A percentile compares a stretch with the other conserved stretches of the same genome.
Conservation (phyloP, 2,329 filamentous ascomycete genomes). For the Nigrospora osmanthi region DNA sequence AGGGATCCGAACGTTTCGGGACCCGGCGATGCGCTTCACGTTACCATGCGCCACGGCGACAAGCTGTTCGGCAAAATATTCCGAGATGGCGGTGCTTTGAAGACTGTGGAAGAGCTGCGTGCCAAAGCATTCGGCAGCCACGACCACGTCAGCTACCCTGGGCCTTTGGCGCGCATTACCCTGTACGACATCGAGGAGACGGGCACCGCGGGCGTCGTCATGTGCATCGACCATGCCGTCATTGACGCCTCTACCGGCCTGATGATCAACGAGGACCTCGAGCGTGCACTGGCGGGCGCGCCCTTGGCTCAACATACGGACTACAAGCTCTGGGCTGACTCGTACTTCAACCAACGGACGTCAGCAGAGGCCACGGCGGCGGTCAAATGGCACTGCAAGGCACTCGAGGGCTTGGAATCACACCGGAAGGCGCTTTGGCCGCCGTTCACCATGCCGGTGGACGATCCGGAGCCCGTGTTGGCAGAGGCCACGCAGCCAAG, state of each 20-base stretch:
- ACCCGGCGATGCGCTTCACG: too few relatives aligned
- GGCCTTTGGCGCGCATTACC: not conserved
- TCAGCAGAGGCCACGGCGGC: constrained; percentile 4
- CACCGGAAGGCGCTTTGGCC: constrained; percentile 1
- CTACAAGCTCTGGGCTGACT: constrained; percentile 10
- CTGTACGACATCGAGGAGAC: constrained; percentile 3
- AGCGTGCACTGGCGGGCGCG: not conserved
- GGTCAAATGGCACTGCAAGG: constrained; percentile 6
- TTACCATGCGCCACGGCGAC: too few relatives aligned
- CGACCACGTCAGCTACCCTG: not conserved
- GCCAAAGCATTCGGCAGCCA: not conserved
- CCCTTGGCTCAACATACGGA: constrained; percentile 6
- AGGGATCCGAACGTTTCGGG: too few relatives aligned
- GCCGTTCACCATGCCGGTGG: not conserved
- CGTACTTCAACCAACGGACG: constrained; percentile 6
- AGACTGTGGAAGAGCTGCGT: not conserved
- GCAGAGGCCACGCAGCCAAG: constrained; percentile 2
- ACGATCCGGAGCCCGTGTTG: not conserved
- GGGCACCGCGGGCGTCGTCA: not conserved
- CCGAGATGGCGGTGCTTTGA: not conserved
- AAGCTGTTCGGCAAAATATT: too few relatives aligned
- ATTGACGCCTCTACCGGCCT: not conserved
- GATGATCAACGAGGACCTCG: not conserved
- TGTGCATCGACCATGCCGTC: constrained; percentile 1
- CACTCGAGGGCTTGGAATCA: not conserved